A percentile compares a stretch with the other conserved stretches of the same genome.
Conservation (phyloP, 164 flowering plant genomes). For the Euptelea pleiosperma region DNA sequence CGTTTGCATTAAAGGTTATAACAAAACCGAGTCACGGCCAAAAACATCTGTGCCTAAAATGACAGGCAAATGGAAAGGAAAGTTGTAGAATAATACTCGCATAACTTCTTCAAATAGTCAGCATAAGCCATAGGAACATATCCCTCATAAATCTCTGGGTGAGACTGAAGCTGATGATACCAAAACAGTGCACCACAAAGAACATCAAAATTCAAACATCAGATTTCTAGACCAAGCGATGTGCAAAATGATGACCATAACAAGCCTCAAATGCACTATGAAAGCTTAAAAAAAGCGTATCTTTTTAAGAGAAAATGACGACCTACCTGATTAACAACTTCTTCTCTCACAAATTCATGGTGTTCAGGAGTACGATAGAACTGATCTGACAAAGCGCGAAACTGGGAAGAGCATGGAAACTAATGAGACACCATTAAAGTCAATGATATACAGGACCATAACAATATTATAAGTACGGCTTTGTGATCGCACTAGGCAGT, state of each 20-base stretch:
- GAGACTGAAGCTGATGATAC: constrained; percentile 53
- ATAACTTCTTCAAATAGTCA: constrained; percentile 80
- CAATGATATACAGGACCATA: background rate
- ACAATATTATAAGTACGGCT: too few species aligned
- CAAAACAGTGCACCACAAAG: constrained; percentile 12
- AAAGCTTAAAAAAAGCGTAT: background rate
- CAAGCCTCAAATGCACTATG: background rate
- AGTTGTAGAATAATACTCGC: constrained; percentile 42
- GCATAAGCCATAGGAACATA: constrained; percentile 87
- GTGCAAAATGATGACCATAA: background rate
- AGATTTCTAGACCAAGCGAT: background rate
- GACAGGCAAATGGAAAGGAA: background rate
- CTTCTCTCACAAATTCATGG: constrained; percentile 75
- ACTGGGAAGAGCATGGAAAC: constrained; percentile 38
- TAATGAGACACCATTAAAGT: constrained; percentile 14
- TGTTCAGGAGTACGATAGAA: constrained; percentile 77
- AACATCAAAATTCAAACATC: constrained; percentile 1
- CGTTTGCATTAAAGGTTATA: constrained; percentile 15
- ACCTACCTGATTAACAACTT: constrained; percentile 70
- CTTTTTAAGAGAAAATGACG: background rate
- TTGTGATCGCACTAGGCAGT: too few species aligned
- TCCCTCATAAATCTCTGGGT: constrained; percentile 62
- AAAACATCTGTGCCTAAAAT: background rate
- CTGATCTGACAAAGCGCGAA: constrained; percentile 91
- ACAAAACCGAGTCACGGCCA: constrained; percentile 5